A percentile compares a stretch with the other conserved stretches of the same genome.
Evolutionary conservation across 2,329 filamentous ascomycete species (phyloP).

Genomic region (Leptographium procerum): DNA sequence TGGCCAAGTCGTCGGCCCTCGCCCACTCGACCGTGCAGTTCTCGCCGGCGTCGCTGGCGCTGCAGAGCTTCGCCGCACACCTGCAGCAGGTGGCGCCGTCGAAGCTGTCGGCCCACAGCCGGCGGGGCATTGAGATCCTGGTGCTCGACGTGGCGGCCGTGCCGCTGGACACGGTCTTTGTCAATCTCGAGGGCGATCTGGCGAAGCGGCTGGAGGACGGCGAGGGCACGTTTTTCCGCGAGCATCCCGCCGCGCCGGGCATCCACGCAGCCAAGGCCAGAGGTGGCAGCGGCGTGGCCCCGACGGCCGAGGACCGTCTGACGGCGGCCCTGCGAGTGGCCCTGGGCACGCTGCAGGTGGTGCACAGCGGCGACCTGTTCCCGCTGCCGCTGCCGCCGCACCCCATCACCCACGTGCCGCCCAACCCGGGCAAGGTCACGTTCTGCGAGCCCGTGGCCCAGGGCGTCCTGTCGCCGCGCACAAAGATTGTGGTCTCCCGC

Average conservation of each 20-base stretch:
- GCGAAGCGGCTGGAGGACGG: slow-evolving; percentile 71
- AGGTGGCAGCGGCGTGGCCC: slow-evolving; percentile 15
- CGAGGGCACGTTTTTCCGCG: slow-evolving; percentile 68
- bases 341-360: slow-evolving; percentile 58
- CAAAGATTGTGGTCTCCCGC: slow-evolving; percentile 71
- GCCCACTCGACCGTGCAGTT: slow-evolving; percentile 72
- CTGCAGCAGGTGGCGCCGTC: slow-evolving; percentile 66
- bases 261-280: slow-evolving; percentile 23
- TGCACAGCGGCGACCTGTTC: slow-evolving; percentile 75
- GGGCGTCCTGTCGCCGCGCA: slow-evolving; percentile 64
- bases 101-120: slow-evolving; percentile 59
- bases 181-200: slow-evolving; percentile 72
- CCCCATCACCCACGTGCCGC: slow-evolving; percentile 73
- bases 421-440: slow-evolving; percentile 76
- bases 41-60: slow-evolving; percentile 56
- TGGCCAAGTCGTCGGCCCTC: slow-evolving; percentile 52
- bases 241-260: slow-evolving; percentile 32
- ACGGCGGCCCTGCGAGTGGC: slow-evolving; percentile 61
- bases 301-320: slow-evolving; percentile 43
- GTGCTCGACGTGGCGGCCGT: slow-evolving; percentile 72
- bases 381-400: slow-evolving; percentile 70
- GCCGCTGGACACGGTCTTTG: slow-evolving; percentile 72
- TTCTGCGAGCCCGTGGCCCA: slow-evolving; percentile 94
- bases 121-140: slow-evolving; percentile 72
- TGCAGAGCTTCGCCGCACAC: slow-evolving; percentile 68